Percentiles rank a stretch among this genome's conserved stretches.
phyloP scores from a whole-genome alignment of 139 green algal species.

The Nannochloris sp. region DNA sequence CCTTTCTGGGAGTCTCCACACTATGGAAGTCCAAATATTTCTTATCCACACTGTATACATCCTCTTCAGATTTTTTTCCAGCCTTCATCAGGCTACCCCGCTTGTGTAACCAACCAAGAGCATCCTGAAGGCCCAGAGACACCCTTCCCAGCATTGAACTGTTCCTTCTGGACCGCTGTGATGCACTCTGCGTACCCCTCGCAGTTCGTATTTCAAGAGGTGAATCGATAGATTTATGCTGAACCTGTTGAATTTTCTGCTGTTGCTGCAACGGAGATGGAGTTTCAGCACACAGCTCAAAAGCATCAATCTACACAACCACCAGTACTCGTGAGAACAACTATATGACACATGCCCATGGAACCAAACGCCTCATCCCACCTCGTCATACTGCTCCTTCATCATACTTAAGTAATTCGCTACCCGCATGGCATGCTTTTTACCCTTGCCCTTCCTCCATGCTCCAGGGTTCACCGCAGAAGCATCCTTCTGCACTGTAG shows the following conservation, averaged over 20 bases:
- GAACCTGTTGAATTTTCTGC: background rate
- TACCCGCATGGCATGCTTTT: background rate
- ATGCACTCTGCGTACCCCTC: background rate
- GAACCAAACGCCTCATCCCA: no score
- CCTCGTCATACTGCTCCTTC: background rate
- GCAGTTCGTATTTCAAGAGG: background rate
- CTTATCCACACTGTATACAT: background rate
- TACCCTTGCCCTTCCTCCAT: no score
- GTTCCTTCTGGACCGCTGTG: background rate
- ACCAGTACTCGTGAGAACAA: no score
- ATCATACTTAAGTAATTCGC: background rate
- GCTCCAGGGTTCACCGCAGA: background rate
- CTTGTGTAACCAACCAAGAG: background rate
- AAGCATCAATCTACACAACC: constrained; percentile 40
- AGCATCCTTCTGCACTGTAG: background rate
- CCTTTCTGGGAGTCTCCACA: no score
- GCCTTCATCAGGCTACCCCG: background rate
- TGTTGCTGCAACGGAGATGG: constrained; percentile 4
- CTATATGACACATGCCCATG: no score
- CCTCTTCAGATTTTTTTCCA: background rate
- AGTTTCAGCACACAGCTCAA: constrained; percentile 45
- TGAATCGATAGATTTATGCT: background rate
- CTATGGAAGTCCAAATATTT: no score
- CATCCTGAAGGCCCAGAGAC: constrained; percentile 3
- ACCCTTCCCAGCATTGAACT: background rate